These are phyloP conservation scores for Corymbia calophylla DNA, from an alignment of 441 rosid genomes.

Conservation along the genomic window DNA sequence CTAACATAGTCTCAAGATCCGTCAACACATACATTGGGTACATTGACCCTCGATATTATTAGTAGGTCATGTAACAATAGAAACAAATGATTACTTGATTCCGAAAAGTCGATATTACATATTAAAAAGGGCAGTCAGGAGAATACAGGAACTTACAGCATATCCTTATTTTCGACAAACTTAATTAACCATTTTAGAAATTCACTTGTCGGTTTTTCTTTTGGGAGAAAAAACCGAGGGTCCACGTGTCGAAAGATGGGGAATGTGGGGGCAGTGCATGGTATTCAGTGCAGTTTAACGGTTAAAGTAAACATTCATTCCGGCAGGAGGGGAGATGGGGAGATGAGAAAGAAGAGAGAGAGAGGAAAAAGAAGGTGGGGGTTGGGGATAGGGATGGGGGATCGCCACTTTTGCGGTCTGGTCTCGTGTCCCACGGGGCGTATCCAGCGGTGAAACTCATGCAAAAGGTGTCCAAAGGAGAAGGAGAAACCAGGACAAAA, in stretches of 20 bases:
- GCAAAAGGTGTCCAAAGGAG: background rate
- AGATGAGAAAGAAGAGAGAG: background rate
- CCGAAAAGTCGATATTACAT: fast-evolving
- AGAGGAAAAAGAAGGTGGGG: fast-evolving
- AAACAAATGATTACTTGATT: background rate
- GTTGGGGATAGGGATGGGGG: background rate
- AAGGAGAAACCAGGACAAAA: background rate
- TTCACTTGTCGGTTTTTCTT: no score
- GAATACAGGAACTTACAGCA: fast-evolving
- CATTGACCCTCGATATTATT: fast-evolving
- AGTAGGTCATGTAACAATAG: fast-evolving
- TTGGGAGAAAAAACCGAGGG: background rate
- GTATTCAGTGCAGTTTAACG: background rate
- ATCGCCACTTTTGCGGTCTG: background rate
- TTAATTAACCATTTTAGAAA: no score
- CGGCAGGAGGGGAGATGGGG: background rate
- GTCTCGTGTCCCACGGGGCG: background rate
- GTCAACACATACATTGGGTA: fast-evolving
- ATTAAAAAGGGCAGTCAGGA: fast-evolving
- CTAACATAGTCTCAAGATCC: fast-evolving
- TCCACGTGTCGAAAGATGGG: background rate
- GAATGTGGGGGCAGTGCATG: background rate
- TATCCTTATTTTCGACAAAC: no score
- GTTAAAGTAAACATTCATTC: background rate
- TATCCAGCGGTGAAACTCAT: background rate